Base-by-base conservation (phyloP, 148 eudicot genomes). In the Rhododendron henanense region DNA sequence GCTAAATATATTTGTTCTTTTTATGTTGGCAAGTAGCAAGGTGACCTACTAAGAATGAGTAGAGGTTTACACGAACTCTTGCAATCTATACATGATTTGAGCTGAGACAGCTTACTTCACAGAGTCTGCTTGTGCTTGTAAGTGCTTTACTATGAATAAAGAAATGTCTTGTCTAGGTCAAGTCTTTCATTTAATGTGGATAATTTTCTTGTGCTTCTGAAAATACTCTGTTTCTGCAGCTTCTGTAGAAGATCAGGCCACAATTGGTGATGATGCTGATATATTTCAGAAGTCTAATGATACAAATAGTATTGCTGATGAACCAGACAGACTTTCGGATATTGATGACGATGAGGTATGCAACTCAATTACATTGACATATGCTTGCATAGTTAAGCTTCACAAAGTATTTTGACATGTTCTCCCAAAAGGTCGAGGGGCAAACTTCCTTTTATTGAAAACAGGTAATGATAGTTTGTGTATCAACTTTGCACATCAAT, bases 311-410 rank as follows among this genome's bases (percentile, higher is more conserved):
- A 88, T 48, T 74, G 87, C 75, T 19, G 88, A 88, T 47, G 92
- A 89, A 67, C 83, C 92, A 51, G 94, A 86, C 47, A 89, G 55
- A 79, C 84, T 90, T 88, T 88, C 89, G 45, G 91, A 90, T 78
- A 89, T 92, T 89, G 94, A 92, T 88, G 93, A 90, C 59, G 88
- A 78, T 79, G 94, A 92, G 92, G 92, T 92, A 79, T 79, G 89
- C 65, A 31, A 53, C 31, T 81, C 41, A 3, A 15, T 81, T 81
- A 35, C 25, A 16, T 51, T 8, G 37, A 35, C 45, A 51, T 31
- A 6, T 53, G n/a, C 19, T 81, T 13, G 39, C 14, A 33, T 31
- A 2, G 39, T 53, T 53, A 81, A 31, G 23, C 39, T 81, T 53
- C 33, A 51, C 44, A 51, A 28, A 81, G 47, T 53, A 53, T 81